phyloP scores from a whole-genome alignment of 805 yeast genomes.

The Blastobotrys terrestris region DNA sequence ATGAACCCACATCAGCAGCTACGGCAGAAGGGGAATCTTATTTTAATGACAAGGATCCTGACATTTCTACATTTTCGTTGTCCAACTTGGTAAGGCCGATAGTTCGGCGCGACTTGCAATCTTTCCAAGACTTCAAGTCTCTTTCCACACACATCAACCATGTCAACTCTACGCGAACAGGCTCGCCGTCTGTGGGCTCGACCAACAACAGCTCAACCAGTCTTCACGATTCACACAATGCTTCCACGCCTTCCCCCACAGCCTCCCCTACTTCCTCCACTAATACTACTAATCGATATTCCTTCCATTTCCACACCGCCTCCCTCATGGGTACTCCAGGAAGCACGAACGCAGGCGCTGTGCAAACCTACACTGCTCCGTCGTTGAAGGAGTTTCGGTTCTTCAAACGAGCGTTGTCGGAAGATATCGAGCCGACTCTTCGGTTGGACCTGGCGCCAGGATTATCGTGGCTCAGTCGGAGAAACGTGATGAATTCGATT shows the following conservation, averaged over 20 bases:
- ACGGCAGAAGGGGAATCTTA: not conserved
- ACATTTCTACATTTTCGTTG: not conserved
- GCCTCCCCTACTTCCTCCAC: not conserved
- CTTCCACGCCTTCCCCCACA: not conserved
- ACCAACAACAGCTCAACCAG: not conserved
- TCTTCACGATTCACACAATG: not conserved
- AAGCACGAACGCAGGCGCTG: not conserved
- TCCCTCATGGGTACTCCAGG: not conserved
- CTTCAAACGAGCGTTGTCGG: slow-evolving; percentile 57
- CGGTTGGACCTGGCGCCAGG: slow-evolving; percentile 60
- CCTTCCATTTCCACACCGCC: not conserved
- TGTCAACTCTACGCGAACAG: not conserved
- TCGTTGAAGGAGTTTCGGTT: slow-evolving; percentile 48
- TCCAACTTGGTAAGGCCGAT: slow-evolving; percentile 9
- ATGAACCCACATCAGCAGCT: not conserved
- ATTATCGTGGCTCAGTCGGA: slow-evolving; percentile 53
- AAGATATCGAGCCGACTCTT: slow-evolving; percentile 74
- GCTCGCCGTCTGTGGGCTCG: not conserved
- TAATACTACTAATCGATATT: not conserved
- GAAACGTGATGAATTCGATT: slow-evolving; percentile 57
- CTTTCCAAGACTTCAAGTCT: slow-evolving; percentile 3
- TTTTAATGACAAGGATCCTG: not conserved
- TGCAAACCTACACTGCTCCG: slow-evolving; percentile 4
- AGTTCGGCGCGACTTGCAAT: slow-evolving; percentile 8
- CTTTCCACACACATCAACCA: slow-evolving; percentile 2